Evolutionary conservation across 140 eudicot species (phyloP).

Genomic region (Eryngium alpinum): DNA sequence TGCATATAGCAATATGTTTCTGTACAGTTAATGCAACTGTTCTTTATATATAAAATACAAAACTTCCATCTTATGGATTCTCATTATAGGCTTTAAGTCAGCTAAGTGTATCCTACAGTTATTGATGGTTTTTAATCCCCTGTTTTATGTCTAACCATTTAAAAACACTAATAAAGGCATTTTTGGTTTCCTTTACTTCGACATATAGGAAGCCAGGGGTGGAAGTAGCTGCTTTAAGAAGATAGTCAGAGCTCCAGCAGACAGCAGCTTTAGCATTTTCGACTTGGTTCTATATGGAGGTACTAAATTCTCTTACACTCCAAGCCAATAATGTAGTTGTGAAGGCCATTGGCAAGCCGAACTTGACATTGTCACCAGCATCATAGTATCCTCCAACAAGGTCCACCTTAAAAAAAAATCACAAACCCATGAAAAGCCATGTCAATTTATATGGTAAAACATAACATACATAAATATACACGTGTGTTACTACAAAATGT

Average conservation of each 20-base stretch:
- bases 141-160: not conserved
- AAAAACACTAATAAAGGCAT: not conserved
- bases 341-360: constrained; percentile 95
- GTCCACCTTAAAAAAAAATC: constrained; percentile 49
- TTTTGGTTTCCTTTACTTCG: constrained; percentile 39
- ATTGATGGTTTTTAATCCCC: too few relatives aligned
- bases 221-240: constrained; percentile 78
- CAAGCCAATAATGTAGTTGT: constrained; percentile 84
- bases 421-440: not conserved
- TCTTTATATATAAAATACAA: too few relatives aligned
- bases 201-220: constrained; percentile 67
- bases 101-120: not conserved
- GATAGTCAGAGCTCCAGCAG: constrained; percentile 89
- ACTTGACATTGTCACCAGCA: constrained; percentile 92
- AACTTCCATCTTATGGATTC: too few relatives aligned
- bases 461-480: not conserved
- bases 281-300: constrained; percentile 47
- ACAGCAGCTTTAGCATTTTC: constrained; percentile 64
- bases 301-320: constrained; percentile 87
- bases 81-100: too few relatives aligned
- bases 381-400: constrained; percentile 91
- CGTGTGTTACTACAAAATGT: not conserved
- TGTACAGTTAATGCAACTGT: too few relatives aligned
- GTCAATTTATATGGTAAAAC: not conserved
- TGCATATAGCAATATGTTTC: not conserved